Conservation (phyloP, 176 grass and related monocot genomes). For the Alopecurus myosuroides region DNA sequence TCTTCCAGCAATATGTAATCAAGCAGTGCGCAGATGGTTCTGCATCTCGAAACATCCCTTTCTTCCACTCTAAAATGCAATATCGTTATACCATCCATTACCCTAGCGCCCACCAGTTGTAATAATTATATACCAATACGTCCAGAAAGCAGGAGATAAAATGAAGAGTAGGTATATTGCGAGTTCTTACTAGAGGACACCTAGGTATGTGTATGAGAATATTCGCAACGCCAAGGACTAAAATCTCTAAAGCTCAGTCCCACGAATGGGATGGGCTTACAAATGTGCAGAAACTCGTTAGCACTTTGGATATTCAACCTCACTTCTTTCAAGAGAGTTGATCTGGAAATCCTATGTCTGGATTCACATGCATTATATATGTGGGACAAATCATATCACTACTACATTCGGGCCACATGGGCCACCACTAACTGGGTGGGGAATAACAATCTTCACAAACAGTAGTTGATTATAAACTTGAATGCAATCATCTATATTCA, state of each 20-base stretch:
- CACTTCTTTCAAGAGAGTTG: neutral
- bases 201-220: neutral
- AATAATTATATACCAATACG: constrained; percentile 5
- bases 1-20: constrained; percentile 3
- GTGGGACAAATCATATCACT: neutral
- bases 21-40: constrained; percentile 3
- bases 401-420: neutral
- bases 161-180: neutral
- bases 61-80: constrained; percentile 13
- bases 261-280: neutral
- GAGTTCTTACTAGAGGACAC: neutral
- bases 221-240: neutral
- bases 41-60: constrained; percentile 3
- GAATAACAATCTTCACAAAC: neutral
- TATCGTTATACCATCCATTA: constrained; percentile 11
- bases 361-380: neutral
- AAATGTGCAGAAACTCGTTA: neutral
- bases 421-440: neutral
- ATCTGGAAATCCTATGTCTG: neutral
- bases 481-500: neutral
- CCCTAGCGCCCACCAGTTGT: neutral
- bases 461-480: neutral
- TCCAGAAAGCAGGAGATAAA: constrained; percentile 4
- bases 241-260: neutral
- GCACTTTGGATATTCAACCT: neutral